These are phyloP conservation scores for Cutaneotrichosporon dermatis DNA, from an alignment of 1,284 basidiomycete species.

Conservation along the genomic window DNA sequence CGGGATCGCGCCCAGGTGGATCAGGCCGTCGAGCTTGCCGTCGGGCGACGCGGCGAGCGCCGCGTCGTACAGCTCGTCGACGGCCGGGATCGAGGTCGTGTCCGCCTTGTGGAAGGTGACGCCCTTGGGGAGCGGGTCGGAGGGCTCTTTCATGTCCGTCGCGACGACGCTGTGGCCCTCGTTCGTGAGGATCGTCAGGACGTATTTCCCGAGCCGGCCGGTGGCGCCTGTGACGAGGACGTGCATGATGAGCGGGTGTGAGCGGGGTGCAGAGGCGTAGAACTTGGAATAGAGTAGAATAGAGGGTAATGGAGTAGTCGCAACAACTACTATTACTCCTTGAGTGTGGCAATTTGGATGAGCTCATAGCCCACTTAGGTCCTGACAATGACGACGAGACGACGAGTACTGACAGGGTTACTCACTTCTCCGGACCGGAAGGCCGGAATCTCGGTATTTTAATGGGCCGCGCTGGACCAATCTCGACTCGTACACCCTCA, in stretches of 20 bases:
- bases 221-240: slow-evolving; percentile 46
- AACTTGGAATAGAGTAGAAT: not conserved
- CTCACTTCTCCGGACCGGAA: too few species aligned
- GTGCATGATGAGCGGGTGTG: slow-evolving; percentile 24
- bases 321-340: not conserved
- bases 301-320: not conserved
- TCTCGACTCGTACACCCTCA: too few species aligned
- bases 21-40: slow-evolving; percentile 33
- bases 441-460: too few species aligned
- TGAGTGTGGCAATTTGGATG: too few species aligned
- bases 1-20: slow-evolving; percentile 48
- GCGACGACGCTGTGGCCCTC: slow-evolving; percentile 35
- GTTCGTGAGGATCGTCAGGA: slow-evolving; percentile 25
- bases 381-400: too few species aligned
- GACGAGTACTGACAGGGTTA: too few species aligned
- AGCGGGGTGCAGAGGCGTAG: not conserved
- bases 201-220: slow-evolving; percentile 32
- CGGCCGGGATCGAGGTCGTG: slow-evolving; percentile 23
- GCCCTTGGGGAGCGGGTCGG: slow-evolving; percentile 7
- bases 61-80: slow-evolving; percentile 25
- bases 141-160: slow-evolving; percentile 32
- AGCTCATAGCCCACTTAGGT: too few species aligned
- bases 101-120: slow-evolving; percentile 27
- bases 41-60: not conserved
- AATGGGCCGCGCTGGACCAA: too few species aligned